phyloP scores from a whole-genome alignment of 805 yeast species.

The Yamadazyma scolyti region DNA sequence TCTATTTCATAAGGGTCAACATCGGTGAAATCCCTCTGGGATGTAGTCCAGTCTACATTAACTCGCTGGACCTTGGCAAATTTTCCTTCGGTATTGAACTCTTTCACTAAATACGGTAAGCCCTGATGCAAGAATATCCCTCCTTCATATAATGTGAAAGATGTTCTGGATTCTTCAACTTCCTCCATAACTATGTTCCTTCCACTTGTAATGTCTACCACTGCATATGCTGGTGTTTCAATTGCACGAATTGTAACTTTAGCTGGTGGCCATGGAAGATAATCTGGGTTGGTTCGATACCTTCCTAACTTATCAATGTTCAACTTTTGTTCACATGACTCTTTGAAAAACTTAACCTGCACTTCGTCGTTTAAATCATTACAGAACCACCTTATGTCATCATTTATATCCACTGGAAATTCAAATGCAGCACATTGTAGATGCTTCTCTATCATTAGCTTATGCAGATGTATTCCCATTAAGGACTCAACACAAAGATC shows the following conservation, averaged over 20 bases:
- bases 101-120: constrained; percentile 77
- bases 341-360: constrained; percentile 12
- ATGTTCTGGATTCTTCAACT: constrained; percentile 82
- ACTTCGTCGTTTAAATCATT: constrained; percentile 10
- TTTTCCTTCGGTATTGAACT: constrained; percentile 72
- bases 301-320: constrained; percentile 26
- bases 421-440: constrained; percentile 95
- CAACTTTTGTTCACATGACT: constrained; percentile 37
- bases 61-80: constrained; percentile 86
- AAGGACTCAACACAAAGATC: constrained; percentile 39
- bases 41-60: constrained; percentile 90
- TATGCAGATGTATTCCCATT: constrained; percentile 28
- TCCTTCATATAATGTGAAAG: constrained; percentile 87
- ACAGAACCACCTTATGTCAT: constrained; percentile 56
- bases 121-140: constrained; percentile 96
- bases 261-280: constrained; percentile 78
- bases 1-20: constrained; percentile 83
- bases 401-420: constrained; percentile 52
- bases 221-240: constrained; percentile 80
- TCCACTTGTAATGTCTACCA: constrained; percentile 81
- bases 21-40: constrained; percentile 89
- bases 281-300: constrained; percentile 40
- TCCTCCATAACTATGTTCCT: constrained; percentile 80
- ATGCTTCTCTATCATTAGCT: constrained; percentile 68
- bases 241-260: constrained; percentile 77